phyloP scores from a whole-genome alignment of 768 basidiomycete species.

The Kwoniella dendrophila region DNA sequence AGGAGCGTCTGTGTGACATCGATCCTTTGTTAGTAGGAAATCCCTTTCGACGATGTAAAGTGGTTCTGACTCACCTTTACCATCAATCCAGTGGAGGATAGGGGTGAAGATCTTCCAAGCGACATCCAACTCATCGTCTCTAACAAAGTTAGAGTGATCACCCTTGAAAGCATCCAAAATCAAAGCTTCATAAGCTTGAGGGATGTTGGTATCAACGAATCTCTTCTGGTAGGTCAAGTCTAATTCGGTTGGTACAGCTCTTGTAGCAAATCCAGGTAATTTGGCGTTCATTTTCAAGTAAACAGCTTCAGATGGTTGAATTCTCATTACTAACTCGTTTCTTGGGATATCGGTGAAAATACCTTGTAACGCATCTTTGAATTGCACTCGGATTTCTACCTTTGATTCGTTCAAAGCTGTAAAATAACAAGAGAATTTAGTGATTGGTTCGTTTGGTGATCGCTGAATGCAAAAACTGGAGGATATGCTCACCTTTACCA shows the following conservation, averaged over 20 bases:
- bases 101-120: slow-evolving; percentile 79
- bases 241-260: slow-evolving; percentile 94
- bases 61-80: slow-evolving; percentile 56
- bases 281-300: slow-evolving; percentile 98
- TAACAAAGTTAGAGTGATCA: slow-evolving; percentile 99
- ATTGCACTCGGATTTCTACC: slow-evolving; percentile 96
- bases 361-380: slow-evolving; percentile 94
- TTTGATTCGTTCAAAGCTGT: slow-evolving; percentile 96
- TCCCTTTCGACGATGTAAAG: background rate
- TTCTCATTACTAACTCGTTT: slow-evolving; percentile 95
- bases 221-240: slow-evolving; percentile 96
- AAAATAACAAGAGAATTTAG: background rate
- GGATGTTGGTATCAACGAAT: slow-evolving; percentile 86
- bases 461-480: too few relatives aligned
- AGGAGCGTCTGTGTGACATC: slow-evolving; percentile 63
- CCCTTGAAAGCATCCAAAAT: slow-evolving; percentile 94
- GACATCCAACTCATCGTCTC: slow-evolving; percentile 93
- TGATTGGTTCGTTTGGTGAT: too few relatives aligned
- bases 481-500: slow-evolving; percentile 74
- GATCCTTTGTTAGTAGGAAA: too few relatives aligned
- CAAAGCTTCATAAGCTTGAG: slow-evolving; percentile 91
- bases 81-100: slow-evolving; percentile 94
- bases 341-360: slow-evolving; percentile 96
- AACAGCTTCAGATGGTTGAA: slow-evolving; percentile 93
- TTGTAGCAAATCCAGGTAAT: slow-evolving; percentile 84